Evolutionary conservation across 495 filamentous ascomycete species (phyloP), one percentile per base, ranked within the genome.

Genomic region (Penicillium alfredii): DNA sequence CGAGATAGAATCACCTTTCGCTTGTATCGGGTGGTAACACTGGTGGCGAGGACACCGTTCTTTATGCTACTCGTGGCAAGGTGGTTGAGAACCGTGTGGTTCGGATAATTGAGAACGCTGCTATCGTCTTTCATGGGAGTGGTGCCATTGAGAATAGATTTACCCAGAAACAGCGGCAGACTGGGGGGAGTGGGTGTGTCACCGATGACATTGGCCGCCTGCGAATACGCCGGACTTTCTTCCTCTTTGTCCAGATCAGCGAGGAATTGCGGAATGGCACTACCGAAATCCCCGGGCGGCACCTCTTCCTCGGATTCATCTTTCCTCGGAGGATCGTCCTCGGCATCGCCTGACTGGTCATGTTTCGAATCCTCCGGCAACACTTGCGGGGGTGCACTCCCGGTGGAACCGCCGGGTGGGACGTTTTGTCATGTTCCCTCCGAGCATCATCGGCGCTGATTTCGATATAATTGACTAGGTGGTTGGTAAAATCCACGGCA

Each of bases 51-150:
- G 17, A 97, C 84, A 36, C 86, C 84, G 40, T 94, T 85, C 63
- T 94, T 96, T 61, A 98, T 98, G 61, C 88, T 95, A 68, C 88
- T 95, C 3, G 92, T 98, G n/a, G 90, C 90, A 30, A 98, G 68
- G 58, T 98, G 92, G 47, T 98, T 98, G 46, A 98, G 64, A 16
- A 98, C 87, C 2, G 92, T 95, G 46, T 98, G 92, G 49, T 97
- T 98, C 9, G 92, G 92, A 69, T 95, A 88, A 33, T 81, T 88
- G 24, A 98, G 63, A 27, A 98, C 93, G 64, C 88, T 94, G 60
- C 86, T 93, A 56, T 98, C 92, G 62, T 97, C 92, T 65, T 96
- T 97, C 70, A 94, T 88, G 2, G 87, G 77, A 5, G 81, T 90
- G 5, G 77, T 81, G 27, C 84, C 83, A 56, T 98, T 98, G 39